Evolutionary conservation across 345 rosid genomes (phyloP), one percentile per base, ranked within the genome.

Genomic region (Garcia nutans): DNA sequence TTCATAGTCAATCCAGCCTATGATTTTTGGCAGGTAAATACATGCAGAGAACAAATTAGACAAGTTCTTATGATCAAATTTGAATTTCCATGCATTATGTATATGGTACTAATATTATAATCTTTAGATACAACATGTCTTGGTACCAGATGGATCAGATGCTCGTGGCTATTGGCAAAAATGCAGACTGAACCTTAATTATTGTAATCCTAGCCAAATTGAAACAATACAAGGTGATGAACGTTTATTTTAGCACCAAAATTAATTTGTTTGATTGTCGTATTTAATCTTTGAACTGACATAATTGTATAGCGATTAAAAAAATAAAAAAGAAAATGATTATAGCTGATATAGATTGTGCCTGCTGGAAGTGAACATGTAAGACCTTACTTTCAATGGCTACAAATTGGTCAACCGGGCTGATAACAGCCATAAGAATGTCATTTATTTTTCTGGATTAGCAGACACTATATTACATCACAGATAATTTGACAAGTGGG

Each of bases 1-100:
- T 93, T 95, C 84, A 72, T 95, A 62, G 87, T 93, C 85, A 88
- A 95, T 44, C 86, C 98, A 65, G 93, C 97, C 71, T 93, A 93
- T 77, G 99, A 95, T 78, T 90, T 75, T 83, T 95, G 99, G 99
- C 99, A 95, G 94, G 99, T 95, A 80, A 80, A 80, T 69, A 47
- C 70, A 70, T 56, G 52, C 44, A 78, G 64, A 59, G 62, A 75
- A 52, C 17, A 37, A 37, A 28, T 74, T 70, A 61, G 59, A 55
- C 42, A 20, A 57, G 41, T 80, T 44, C n/a, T 62, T 45, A 31
- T 65, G 20, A 1, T 69, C 47, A 31, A 63, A 23, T 62, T 68
- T 52, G 60, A 77, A 31, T 73, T 82, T 52, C 5, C 70, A 9
- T 74, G 41, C 65, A 22, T 73, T 33, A 52, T 55, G 41, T 19